These are phyloP conservation scores for Cyclocybe aegerita DNA, from an alignment of 768 basidiomycete species.

Conservation along the genomic window DNA sequence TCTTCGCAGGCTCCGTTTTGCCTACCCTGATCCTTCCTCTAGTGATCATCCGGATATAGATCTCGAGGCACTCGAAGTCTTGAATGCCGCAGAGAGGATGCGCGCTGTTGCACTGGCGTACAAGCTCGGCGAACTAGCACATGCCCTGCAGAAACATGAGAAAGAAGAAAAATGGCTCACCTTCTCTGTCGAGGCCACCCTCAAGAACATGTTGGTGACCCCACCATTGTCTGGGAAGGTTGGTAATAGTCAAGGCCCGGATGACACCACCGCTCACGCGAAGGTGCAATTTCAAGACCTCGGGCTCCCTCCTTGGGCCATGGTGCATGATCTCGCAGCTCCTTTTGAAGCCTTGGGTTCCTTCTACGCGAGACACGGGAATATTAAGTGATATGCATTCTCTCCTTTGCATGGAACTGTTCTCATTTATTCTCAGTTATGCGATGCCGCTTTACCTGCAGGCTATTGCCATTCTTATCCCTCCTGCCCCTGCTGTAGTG, in stretches of 20 bases:
- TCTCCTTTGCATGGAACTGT: not conserved
- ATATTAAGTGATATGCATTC: conserved; percentile 45
- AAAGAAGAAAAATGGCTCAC: conserved; percentile 45
- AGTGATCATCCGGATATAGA: conserved; percentile 13
- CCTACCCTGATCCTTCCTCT: conserved; percentile 13
- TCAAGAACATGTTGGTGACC: conserved; percentile 31
- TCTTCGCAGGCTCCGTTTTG: conserved; percentile 30
- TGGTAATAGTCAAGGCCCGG: not conserved
- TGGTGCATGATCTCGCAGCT: conserved; percentile 58
- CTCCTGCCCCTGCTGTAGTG: conserved; percentile 35
- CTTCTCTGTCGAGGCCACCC: conserved; percentile 42
- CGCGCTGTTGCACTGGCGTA: conserved; percentile 39
- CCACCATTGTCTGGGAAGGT: conserved; percentile 11
- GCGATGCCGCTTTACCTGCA: conserved; percentile 67
- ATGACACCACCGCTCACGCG: conserved; percentile 12
- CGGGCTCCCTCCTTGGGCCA: conserved; percentile 59
- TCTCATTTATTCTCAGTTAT: conserved; percentile 36
- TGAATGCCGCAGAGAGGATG: conserved; percentile 24
- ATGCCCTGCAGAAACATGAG: conserved; percentile 28
- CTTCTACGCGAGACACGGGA: conserved; percentile 57
- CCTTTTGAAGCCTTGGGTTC: conserved; percentile 67
- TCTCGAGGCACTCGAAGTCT: conserved; percentile 12
- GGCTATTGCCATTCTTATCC: conserved; percentile 60
- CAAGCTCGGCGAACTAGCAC: conserved; percentile 44
- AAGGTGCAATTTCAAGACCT: conserved; percentile 47